Conservation (phyloP, 106 monocot genomes). For the Allium cepa region DNA sequence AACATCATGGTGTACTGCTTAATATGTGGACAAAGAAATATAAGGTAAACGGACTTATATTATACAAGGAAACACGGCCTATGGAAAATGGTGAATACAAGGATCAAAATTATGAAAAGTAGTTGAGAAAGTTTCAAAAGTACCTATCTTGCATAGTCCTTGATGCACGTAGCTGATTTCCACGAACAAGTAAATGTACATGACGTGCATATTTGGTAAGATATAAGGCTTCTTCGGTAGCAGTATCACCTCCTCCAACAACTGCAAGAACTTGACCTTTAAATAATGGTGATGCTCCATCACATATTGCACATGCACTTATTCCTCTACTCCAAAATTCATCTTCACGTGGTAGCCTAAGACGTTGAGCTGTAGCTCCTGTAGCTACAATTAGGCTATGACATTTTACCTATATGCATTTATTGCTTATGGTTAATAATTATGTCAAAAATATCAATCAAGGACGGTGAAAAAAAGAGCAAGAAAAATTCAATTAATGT, state of each 20-base stretch:
- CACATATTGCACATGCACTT: conserved; percentile 99
- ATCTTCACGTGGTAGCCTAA: conserved; percentile 90
- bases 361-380: conserved; percentile 90
- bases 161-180: conserved; percentile 66
- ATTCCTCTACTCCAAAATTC: conserved; percentile 99
- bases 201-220: conserved; percentile 98
- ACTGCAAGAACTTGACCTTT: conserved; percentile 93
- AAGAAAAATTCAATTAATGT: too few relatives aligned
- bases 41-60: too few relatives aligned
- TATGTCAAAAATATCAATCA: too few relatives aligned
- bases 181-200: conserved; percentile 86
- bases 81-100: too few relatives aligned
- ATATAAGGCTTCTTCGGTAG: conserved; percentile 94
- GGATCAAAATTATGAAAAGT: neutral
- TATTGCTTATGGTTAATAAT: too few relatives aligned
- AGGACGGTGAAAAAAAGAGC: too few relatives aligned
- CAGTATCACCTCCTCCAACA: conserved; percentile 94
- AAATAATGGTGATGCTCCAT: conserved; percentile 94
- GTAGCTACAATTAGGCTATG: conserved; percentile 87
- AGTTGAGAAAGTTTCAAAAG: conserved; percentile 7
- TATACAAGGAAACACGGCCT: too few relatives aligned
- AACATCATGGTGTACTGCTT: too few relatives aligned
- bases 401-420: conserved; percentile 61
- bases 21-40: too few relatives aligned
- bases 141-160: conserved; percentile 99